Evolutionary conservation across 148 eudicot genomes (phyloP).

Genomic region (Cornus controversa): DNA sequence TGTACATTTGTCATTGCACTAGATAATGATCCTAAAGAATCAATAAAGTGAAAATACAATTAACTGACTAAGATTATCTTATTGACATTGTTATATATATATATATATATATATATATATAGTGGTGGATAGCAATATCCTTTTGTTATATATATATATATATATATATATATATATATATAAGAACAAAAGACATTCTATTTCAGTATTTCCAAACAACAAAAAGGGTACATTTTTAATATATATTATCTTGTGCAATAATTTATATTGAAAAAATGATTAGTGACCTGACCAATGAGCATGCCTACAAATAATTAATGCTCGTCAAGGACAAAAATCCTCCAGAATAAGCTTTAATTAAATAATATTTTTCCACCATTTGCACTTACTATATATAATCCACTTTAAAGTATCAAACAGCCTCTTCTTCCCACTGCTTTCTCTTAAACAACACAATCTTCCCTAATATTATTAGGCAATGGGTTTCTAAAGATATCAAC

Average conservation of each 20-base stretch:
- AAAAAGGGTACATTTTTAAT: not conserved
- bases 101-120: too few species aligned
- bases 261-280: not conserved
- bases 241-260: not conserved
- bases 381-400: not conserved
- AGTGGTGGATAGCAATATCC: too few species aligned
- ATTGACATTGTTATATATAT: too few species aligned
- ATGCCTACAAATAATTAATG: not conserved
- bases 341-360: not conserved
- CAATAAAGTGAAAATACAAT: too few species aligned
- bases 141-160: too few species aligned
- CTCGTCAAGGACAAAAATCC: not conserved
- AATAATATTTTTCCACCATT: not conserved
- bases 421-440: not conserved
- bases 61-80: too few species aligned
- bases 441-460: not conserved
- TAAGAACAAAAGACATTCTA: too few species aligned
- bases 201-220: not conserved
- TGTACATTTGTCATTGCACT: too few species aligned
- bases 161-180: too few species aligned
- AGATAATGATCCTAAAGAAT: too few species aligned
- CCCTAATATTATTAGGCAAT: not conserved
- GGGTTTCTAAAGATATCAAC: not conserved
- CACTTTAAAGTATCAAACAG: not conserved
- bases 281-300: not conserved